Base-by-base conservation (phyloP, 495 filamentous ascomycete species). In the Aspergillus asperescens region DNA sequence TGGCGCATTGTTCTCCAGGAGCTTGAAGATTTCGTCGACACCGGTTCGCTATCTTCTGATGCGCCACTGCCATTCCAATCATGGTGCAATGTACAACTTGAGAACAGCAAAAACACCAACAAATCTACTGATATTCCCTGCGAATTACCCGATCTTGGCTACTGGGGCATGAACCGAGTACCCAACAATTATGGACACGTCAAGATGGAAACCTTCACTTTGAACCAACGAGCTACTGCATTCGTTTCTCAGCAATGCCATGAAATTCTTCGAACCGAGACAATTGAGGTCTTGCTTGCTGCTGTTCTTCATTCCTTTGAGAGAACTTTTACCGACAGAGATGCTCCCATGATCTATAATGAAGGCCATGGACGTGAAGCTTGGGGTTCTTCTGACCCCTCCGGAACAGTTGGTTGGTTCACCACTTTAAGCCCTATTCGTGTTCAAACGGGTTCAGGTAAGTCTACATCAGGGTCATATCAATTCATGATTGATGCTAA, bases 1-100 rank as follows among this genome's bases (percentile, higher is more conserved):
- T 88, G 84, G 85, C 73, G 80, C 23, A 73, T 86, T 49, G 77
- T 88, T 27, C 71, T 85, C 13, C 71, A 84, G 24, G 86, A 89
- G 47, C 61, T 89, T 1, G 79, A 87, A 54, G 79, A 85, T 38
- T 62, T 83, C 2, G 63, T 89, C n/a, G 56, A 71, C 5, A 60
- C 65, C 15, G 70, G 71, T 2, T 64, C 67, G 12, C 39, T 70
- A 7, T 60, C 62, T 13, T 64, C 66, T 18, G 69, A 77, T 4
- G 69, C 68, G 25, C 62, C 70, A 5, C 68, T 86, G 29, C 78
- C 84, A 0, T 88, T 86, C 66, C 79, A 84, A 62, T 76, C 73
- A 48, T 89, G 84, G 85, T 78, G 76, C 34, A 59, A 62, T 9
- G 54, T 74, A 58, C 75, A 77, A 50, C 56, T 73, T 2, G 67